Evolutionary conservation across 306 rosid species (phyloP).

Genomic region (Dicorynia guianensis): DNA sequence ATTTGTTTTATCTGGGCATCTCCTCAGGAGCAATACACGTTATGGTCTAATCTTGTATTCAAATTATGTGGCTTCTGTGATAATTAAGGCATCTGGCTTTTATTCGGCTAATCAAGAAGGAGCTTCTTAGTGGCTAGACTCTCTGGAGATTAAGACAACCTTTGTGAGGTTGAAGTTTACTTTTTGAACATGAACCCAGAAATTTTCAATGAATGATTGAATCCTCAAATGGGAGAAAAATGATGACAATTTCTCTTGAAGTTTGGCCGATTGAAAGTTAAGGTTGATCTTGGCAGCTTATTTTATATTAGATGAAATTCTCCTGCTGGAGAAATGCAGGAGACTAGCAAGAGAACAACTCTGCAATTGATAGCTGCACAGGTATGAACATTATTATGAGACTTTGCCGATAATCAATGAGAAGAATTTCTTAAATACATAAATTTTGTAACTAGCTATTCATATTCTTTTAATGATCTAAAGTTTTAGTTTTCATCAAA

Average conservation of each 20-base stretch:
- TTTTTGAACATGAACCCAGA: background rate
- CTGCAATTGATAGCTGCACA: constrained; percentile 84
- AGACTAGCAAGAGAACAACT: constrained; percentile 85
- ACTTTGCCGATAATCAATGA: background rate
- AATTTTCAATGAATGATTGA: background rate
- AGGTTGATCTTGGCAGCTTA: constrained; percentile 60
- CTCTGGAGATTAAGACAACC: background rate
- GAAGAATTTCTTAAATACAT: too few species aligned
- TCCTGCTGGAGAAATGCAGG: constrained; percentile 89
- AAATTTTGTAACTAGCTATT: too few species aligned
- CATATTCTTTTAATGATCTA: too few species aligned
- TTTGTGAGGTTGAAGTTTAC: background rate
- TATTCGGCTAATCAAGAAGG: background rate
- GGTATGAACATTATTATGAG: constrained; percentile 48
- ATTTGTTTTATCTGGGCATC: background rate
- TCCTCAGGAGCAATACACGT: background rate
- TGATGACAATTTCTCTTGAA: background rate
- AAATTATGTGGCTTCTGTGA: background rate
- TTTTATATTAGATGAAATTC: constrained; percentile 81
- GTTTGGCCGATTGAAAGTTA: background rate
- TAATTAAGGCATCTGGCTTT: background rate
- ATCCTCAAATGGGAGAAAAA: background rate
- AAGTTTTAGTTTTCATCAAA: too few species aligned
- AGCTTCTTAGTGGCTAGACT: background rate
- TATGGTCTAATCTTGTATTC: background rate